A percentile compares a stretch with the other conserved stretches of the same genome.
Evolutionary conservation across 768 basidiomycete genomes (phyloP).

Genomic region (Suillus ampliporus): DNA sequence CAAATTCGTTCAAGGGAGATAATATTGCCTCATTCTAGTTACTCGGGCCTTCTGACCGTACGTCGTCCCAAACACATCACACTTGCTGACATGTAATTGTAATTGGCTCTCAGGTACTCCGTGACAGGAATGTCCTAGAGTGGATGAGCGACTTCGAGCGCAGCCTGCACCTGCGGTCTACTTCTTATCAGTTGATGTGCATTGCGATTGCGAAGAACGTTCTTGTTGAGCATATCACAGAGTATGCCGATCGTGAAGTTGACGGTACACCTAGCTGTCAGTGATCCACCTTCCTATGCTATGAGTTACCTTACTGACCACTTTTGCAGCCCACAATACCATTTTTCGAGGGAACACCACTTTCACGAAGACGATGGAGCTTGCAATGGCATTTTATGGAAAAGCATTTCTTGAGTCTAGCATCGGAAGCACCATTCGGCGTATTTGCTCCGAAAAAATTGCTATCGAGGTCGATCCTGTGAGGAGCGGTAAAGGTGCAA

Average conservation of each 20-base stretch:
- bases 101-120: constrained; percentile 19
- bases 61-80: constrained; percentile 19
- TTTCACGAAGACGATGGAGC: constrained; percentile 77
- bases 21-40: constrained; percentile 71
- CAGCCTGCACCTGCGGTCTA: constrained; percentile 67
- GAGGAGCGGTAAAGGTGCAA: constrained; percentile 62
- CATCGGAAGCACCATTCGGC: constrained; percentile 72
- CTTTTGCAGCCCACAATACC: constrained; percentile 68
- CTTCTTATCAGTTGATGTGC: constrained; percentile 65
- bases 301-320: constrained; percentile 2
- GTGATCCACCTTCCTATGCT: constrained; percentile 24
- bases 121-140: constrained; percentile 73
- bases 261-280: constrained; percentile 70
- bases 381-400: constrained; percentile 85
- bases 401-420: constrained; percentile 79
- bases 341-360: constrained; percentile 73
- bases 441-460: constrained; percentile 73
- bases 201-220: constrained; percentile 72
- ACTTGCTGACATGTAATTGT: constrained; percentile 1
- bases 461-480: constrained; percentile 84
- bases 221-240: constrained; percentile 70
- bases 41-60: constrained; percentile 65
- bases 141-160: constrained; percentile 77
- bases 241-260: constrained; percentile 73
- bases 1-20: constrained; percentile 61